Evolutionary conservation across 1,284 basidiomycete genomes (phyloP).

Genomic region (Microstroma glucosiphilum): DNA sequence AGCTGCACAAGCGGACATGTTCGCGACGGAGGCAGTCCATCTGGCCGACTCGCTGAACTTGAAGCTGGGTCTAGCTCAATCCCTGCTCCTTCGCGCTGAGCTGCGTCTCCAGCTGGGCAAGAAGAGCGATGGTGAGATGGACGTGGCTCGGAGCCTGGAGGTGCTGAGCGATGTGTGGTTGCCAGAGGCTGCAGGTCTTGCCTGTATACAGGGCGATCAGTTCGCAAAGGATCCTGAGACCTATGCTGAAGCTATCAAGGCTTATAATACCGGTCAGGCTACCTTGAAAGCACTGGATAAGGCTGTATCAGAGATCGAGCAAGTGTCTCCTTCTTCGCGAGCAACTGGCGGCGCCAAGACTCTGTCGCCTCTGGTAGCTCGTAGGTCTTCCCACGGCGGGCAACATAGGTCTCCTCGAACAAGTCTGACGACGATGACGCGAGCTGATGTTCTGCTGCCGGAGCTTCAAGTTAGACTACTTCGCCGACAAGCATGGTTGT

Average conservation of each 20-base stretch:
- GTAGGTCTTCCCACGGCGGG: too few relatives aligned
- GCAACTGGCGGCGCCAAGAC: slow-evolving; percentile 3
- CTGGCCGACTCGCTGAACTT: slow-evolving; percentile 24
- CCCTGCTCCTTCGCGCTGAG: slow-evolving; percentile 30
- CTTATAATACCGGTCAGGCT: slow-evolving; percentile 24
- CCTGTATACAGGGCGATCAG: slow-evolving; percentile 31
- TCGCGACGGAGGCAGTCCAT: slow-evolving; percentile 36
- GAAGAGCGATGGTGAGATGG: slow-evolving; percentile 23
- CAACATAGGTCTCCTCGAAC: too few relatives aligned
- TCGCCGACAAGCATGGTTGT: slow-evolving; percentile 32
- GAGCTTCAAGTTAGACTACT: slow-evolving; percentile 28
- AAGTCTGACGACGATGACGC: slow-evolving; percentile 5
- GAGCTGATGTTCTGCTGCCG: slow-evolving; percentile 23
- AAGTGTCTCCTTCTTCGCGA: slow-evolving; percentile 14
- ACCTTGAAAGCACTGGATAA: slow-evolving; percentile 23
- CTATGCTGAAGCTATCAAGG: slow-evolving; percentile 23
- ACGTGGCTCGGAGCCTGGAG: slow-evolving; percentile 24
- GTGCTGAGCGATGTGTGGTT: slow-evolving; percentile 26
- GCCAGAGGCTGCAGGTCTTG: slow-evolving; percentile 24
- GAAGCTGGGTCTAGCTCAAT: slow-evolving; percentile 22
- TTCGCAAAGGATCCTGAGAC: slow-evolving; percentile 22
- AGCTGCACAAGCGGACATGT: slow-evolving; percentile 35
- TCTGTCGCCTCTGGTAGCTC: background rate
- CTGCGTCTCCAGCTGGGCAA: slow-evolving; percentile 24
- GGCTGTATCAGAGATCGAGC: slow-evolving; percentile 22